Evolutionary conservation across 805 yeast genomes (phyloP).

Genomic region (Candida tibetensis): DNA sequence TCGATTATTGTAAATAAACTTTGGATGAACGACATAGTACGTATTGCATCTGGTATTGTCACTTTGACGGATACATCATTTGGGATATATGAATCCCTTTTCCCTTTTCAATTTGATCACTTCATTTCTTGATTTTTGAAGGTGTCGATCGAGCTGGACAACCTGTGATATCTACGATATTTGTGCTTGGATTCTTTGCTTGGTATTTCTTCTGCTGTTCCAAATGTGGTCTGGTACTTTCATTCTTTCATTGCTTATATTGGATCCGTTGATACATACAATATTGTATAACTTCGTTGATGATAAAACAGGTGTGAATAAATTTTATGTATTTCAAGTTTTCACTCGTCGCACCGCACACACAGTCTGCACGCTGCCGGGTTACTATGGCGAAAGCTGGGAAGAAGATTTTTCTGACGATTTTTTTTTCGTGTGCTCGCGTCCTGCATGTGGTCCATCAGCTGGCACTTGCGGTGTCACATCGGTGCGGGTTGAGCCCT

Average conservation of each 20-base stretch:
- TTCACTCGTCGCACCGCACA: slow-evolving; percentile 1
- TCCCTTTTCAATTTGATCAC: too few relatives aligned
- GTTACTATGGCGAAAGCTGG: background rate
- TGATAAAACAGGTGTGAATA: slow-evolving; percentile 8
- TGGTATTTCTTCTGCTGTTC: background rate
- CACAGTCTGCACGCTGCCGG: slow-evolving; percentile 2
- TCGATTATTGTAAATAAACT: too few relatives aligned
- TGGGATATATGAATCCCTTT: background rate
- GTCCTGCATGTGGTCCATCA: too few relatives aligned
- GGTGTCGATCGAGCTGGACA: too few relatives aligned
- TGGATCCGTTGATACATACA: slow-evolving; percentile 12
- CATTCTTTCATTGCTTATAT: background rate
- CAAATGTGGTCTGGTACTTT: background rate
- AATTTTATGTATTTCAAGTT: slow-evolving; percentile 7
- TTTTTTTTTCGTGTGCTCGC: background rate
- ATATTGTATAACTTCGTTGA: slow-evolving; percentile 17
- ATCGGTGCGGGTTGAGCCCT: slow-evolving; percentile 9
- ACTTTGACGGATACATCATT: background rate
- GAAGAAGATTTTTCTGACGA: slow-evolving; percentile 1
- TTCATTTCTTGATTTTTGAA: too few relatives aligned
- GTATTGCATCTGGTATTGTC: background rate
- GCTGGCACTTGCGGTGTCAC: too few relatives aligned
- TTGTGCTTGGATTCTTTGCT: background rate
- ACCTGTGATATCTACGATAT: too few relatives aligned
- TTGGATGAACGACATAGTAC: too few relatives aligned